Percentiles rank a stretch among this genome's conserved stretches.
Conservation (phyloP, 2,329 filamentous ascomycete genomes). For the Pseudogymnoascus sp. region DNA sequence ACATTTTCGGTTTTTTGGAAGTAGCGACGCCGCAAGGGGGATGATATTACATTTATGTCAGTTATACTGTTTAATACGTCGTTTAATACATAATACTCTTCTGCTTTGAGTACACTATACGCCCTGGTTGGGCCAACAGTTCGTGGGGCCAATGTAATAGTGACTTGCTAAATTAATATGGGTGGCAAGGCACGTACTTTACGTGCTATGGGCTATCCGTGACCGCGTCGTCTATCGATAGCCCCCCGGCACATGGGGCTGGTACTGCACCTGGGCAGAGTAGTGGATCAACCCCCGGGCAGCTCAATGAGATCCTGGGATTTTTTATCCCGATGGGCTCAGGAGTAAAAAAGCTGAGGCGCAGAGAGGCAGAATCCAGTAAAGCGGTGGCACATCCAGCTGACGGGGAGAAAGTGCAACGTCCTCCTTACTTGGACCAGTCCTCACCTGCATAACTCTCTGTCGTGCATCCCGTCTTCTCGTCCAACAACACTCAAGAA, state of each 20-base stretch:
- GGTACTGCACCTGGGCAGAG: background rate
- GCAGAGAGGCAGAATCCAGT: background rate
- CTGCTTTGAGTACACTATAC: background rate
- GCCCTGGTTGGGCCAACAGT: background rate
- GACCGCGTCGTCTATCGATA: slow-evolving; percentile 2
- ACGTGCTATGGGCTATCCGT: background rate
- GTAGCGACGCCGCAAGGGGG: background rate
- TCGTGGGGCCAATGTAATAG: background rate
- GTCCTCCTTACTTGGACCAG: background rate
- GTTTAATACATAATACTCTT: background rate
- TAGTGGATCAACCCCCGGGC: background rate
- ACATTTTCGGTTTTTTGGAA: background rate
- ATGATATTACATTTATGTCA: background rate
- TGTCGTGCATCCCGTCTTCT: slow-evolving; percentile 2
- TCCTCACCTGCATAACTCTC: background rate
- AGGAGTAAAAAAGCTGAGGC: slow-evolving; percentile 5
- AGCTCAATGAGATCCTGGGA: slow-evolving; percentile 1
- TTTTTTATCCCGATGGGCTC: slow-evolving; percentile 4
- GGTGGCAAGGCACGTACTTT: background rate
- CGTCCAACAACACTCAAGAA: background rate
- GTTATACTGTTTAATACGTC: background rate
- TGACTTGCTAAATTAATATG: background rate
- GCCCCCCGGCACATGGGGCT: slow-evolving; percentile 1
- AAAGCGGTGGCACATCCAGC: background rate
- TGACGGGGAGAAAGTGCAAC: background rate